phyloP scores from a whole-genome alignment of 2,329 filamentous ascomycete genomes.

The Penicillium sp. region DNA sequence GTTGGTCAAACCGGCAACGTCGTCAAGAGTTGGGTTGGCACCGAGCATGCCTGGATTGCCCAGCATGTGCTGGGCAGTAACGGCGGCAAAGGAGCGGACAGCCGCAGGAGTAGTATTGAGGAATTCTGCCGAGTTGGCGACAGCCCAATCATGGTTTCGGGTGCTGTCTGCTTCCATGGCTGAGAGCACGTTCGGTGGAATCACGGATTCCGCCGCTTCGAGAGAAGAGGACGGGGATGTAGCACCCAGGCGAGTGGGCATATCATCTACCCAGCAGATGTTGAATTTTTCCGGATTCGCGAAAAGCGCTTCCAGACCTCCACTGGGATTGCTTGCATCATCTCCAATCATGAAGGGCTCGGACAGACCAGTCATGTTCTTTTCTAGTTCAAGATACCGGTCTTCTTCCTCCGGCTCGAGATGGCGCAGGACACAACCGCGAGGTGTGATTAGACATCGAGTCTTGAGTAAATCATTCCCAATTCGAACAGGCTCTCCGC shows the following conservation, averaged over 20 bases:
- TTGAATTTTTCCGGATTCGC: slow-evolving; percentile 47
- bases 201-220: slow-evolving; percentile 25
- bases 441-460: slow-evolving; percentile 47
- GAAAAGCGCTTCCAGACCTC: slow-evolving; percentile 47
- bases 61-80: slow-evolving; percentile 40
- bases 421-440: slow-evolving; percentile 46
- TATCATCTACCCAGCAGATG: slow-evolving; percentile 46
- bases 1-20: slow-evolving; percentile 44
- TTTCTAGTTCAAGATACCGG: slow-evolving; percentile 47
- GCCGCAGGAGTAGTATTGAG: slow-evolving; percentile 37
- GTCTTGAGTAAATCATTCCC: slow-evolving; percentile 41
- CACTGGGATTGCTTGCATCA: slow-evolving; percentile 45
- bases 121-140: slow-evolving; percentile 37
- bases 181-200: slow-evolving; percentile 40
- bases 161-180: slow-evolving; percentile 42
- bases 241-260: slow-evolving; percentile 27
- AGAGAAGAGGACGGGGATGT: slow-evolving; percentile 24
- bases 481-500: slow-evolving; percentile 44
- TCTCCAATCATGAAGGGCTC: slow-evolving; percentile 41
- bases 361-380: slow-evolving; percentile 30
- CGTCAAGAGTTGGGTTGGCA: slow-evolving; percentile 38
- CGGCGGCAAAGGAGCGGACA: slow-evolving; percentile 37
- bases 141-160: slow-evolving; percentile 40
- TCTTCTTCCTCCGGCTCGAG: slow-evolving; percentile 48
- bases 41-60: slow-evolving; percentile 34